phyloP scores from a whole-genome alignment of 257 asterid genomes.

The Cynanchum wilfordii region DNA sequence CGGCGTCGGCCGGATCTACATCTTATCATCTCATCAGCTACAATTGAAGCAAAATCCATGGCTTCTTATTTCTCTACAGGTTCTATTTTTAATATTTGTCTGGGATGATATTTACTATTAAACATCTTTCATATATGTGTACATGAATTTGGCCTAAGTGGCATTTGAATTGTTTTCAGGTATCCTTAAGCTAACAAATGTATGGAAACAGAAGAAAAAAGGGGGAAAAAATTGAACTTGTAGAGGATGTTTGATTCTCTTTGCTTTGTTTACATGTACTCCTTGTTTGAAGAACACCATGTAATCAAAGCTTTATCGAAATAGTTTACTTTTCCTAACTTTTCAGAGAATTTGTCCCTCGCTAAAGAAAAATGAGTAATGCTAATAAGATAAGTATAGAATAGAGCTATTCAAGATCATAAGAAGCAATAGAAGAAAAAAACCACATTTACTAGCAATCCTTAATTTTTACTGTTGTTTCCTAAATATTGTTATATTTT shows the following conservation, averaged over 20 bases:
- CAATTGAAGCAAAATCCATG: conserved; percentile 92
- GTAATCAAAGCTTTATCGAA: not conserved
- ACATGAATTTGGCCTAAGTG: not conserved
- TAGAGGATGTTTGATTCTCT: not conserved
- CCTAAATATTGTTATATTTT: not conserved
- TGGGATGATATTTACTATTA: not conserved
- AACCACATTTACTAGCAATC: not conserved
- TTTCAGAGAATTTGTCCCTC: not conserved
- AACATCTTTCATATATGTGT: not conserved
- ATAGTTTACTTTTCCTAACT: not conserved
- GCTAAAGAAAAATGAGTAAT: not conserved
- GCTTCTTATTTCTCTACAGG: conserved; percentile 80
- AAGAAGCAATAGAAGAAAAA: not conserved
- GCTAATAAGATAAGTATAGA: not conserved
- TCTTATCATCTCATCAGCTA: conserved; percentile 87
- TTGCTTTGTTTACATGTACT: not conserved
- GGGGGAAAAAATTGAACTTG: not conserved
- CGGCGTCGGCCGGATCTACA: conserved; percentile 83
- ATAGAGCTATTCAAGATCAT: not conserved
- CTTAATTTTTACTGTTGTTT: not conserved
- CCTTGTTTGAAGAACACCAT: not conserved
- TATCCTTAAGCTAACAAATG: not conserved
- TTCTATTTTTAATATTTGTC: conserved; percentile 22
- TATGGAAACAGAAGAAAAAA: not conserved
- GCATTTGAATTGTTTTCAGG: not conserved